These are phyloP conservation scores for Dichotomopilus funicola DNA, from an alignment of 2,329 filamentous ascomycete species.

Conservation along the genomic window DNA sequence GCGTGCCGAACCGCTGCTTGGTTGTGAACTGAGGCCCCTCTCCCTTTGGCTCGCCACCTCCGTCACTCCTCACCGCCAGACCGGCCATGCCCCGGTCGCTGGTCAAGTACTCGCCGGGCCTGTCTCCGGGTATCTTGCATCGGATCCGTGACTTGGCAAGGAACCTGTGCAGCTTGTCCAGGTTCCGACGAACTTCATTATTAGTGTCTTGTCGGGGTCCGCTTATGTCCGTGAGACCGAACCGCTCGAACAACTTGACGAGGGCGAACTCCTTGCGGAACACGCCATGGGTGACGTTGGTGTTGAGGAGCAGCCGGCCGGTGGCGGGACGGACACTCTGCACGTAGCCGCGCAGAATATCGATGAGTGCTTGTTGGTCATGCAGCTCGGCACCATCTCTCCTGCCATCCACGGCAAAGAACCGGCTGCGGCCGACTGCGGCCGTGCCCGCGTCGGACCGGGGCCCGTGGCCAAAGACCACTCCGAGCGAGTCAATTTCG, in stretches of 20 bases:
- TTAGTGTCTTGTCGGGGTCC: background rate
- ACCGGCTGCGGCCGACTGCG: slow-evolving; percentile 42
- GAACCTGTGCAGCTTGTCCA: slow-evolving; percentile 32
- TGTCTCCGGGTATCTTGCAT: slow-evolving; percentile 29
- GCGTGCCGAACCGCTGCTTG: slow-evolving; percentile 16
- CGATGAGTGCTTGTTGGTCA: slow-evolving; percentile 24
- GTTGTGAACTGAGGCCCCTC: background rate
- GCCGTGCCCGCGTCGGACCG: slow-evolving; percentile 32
- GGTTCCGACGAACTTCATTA: background rate
- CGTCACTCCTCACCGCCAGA: slow-evolving; percentile 19
- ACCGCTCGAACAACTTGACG: slow-evolving; percentile 26
- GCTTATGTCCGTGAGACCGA: slow-evolving; percentile 9
- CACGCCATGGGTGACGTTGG: slow-evolving; percentile 48
- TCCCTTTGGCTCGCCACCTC: background rate
- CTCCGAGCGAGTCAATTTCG: slow-evolving; percentile 44
- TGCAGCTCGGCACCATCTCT: slow-evolving; percentile 8
- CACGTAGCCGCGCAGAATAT: slow-evolving; percentile 48
- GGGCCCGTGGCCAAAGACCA: slow-evolving; percentile 43
- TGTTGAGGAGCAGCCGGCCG: slow-evolving; percentile 48
- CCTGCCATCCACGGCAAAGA: slow-evolving; percentile 38
- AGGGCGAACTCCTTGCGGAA: slow-evolving; percentile 40
- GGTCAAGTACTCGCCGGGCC: slow-evolving; percentile 26
- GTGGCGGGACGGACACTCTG: slow-evolving; percentile 49
- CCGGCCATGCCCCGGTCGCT: slow-evolving; percentile 28
- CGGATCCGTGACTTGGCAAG: slow-evolving; percentile 34